Base-by-base conservation (phyloP, 805 yeast species). In the Jamesozyma rosinii region DNA sequence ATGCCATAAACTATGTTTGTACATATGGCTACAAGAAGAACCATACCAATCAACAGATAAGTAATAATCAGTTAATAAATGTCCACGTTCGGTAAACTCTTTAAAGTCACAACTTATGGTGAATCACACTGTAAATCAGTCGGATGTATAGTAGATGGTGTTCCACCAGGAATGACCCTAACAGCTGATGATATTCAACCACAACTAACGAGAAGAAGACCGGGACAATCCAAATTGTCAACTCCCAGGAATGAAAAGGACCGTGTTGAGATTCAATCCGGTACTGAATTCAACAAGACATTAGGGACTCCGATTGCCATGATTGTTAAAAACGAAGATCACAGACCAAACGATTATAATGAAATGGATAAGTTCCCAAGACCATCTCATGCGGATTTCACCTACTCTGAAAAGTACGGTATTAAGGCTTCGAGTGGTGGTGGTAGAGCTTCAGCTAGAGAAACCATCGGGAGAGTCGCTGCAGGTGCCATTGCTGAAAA, bases 401-500 rank as follows among this genome's bases (percentile, higher is more conserved):
- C 98, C 19, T 92, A 92, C 67, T 71, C 85, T 59, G 72, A 76
- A 51, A 92, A 92, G 67, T 92, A 92, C 68, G 95, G 96, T 35
- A 74, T 80, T 53, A 92, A 92, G 68, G 94, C 97, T 4, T 77
- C 95, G 4, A 82, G 94, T 31, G 98, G 98, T 41, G 98, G 98
- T 59, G 98, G 98, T 49, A 79, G 98, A 62, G 83, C 97, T 11
- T 79, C 90, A 37, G 98, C 98, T 8, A 79, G 98, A 66, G 98
- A 92, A 68, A 92, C 98, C 35, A 92, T 92, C 56, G 98, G 98
- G 45, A 79, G 98, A 66, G 98, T 92, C 42, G 97, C 97, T 38
- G 97, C 97, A 8, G 97, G 97, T 59, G 97, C 96, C 41, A 80
- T 92, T 65, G 98, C 98, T 40, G 98, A 92, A 66, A 90, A 89